Conservation (phyloP, 169 alveolate genomes). For the Plasmodium vinckei region DNA sequence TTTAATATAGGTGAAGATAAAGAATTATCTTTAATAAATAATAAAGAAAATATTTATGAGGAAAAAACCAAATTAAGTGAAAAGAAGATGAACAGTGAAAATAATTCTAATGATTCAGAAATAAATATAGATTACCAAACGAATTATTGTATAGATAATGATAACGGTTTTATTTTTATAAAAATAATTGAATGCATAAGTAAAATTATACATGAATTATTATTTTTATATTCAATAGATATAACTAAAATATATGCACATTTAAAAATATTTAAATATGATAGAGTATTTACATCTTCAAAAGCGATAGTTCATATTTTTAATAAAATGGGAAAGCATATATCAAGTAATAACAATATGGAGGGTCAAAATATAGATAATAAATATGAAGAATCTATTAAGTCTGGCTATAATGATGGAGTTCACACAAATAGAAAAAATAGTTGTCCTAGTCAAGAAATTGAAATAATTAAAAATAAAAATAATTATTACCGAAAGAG, state of each 20-base stretch:
- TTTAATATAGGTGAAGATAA: neutral
- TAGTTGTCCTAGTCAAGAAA: neutral
- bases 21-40: neutral
- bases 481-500: neutral
- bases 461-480: neutral
- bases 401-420: neutral
- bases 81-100: neutral
- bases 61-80: neutral
- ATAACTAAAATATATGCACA: slow-evolving; percentile 49
- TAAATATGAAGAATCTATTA: neutral
- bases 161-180: slow-evolving; percentile 22
- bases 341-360: neutral
- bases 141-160: slow-evolving; percentile 11
- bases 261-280: slow-evolving; percentile 65
- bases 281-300: slow-evolving; percentile 44
- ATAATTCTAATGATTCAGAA: neutral
- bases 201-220: slow-evolving; percentile 69
- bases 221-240: slow-evolving; percentile 69
- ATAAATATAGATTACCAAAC: neutral
- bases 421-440: neutral
- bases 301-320: slow-evolving; percentile 20
- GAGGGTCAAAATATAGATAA: neutral
- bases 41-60: neutral
- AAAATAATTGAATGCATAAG: slow-evolving; percentile 71
- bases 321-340: neutral